These are phyloP conservation scores for Trichothecium roseum DNA, from an alignment of 2,329 filamentous ascomycete genomes.

Conservation along the genomic window DNA sequence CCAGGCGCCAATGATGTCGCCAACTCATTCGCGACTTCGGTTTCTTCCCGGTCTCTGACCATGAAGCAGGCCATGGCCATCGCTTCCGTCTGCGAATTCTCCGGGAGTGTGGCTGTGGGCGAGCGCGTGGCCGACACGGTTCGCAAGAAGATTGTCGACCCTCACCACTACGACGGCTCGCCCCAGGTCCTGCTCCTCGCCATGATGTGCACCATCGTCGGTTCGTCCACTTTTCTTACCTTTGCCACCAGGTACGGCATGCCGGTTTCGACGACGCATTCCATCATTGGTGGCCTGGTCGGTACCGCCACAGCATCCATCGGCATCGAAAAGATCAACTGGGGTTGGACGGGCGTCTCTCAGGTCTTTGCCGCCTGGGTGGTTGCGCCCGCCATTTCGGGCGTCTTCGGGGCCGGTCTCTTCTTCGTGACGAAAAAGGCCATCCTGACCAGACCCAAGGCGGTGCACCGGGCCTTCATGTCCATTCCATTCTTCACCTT, in stretches of 20 bases:
- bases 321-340: constrained; percentile 23
- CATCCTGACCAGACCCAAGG: constrained; percentile 15
- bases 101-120: constrained; percentile 28
- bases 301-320: constrained; percentile 24
- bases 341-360: constrained; percentile 23
- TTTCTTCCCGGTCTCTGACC: constrained; percentile 34
- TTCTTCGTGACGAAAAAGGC: constrained; percentile 23
- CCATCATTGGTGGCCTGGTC: constrained; percentile 32
- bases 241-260: constrained; percentile 39
- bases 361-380: constrained; percentile 28
- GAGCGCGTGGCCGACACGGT: constrained; percentile 31
- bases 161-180: constrained; percentile 28
- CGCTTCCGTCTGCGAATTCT: constrained; percentile 31
- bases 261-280: constrained; percentile 45
- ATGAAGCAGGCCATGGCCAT: constrained; percentile 34
- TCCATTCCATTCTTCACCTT: constrained; percentile 27
- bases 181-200: constrained; percentile 39
- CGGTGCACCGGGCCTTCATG: constrained; percentile 21
- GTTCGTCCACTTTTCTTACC: constrained; percentile 40
- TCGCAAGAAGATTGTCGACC: constrained; percentile 33
- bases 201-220: constrained; percentile 44
- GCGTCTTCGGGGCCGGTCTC: constrained; percentile 17
- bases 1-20: constrained; percentile 38
- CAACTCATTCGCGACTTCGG: constrained; percentile 36
- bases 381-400: constrained; percentile 22